Percentiles rank a stretch among this genome's conserved stretches.
Evolutionary conservation across 164 flowering plant species (phyloP).

Genomic region (Umbellularia californica): DNA sequence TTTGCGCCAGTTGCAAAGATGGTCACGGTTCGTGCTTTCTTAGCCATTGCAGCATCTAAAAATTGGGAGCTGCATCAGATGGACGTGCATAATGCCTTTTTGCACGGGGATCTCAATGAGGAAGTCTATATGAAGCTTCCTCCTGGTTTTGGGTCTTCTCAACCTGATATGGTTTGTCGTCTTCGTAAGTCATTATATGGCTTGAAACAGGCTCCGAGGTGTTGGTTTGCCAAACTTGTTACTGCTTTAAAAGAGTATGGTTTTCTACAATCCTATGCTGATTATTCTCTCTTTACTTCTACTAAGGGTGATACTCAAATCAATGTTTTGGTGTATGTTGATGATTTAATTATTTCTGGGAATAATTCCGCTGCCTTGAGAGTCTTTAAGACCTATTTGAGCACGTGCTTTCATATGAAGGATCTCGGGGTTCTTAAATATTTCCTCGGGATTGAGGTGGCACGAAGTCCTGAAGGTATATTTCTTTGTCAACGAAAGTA

Average conservation of each 20-base stretch:
- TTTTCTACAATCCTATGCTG: neutral
- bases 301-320: neutral
- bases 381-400: neutral
- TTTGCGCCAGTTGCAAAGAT: no score
- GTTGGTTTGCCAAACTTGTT: neutral
- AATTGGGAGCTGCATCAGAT: no score
- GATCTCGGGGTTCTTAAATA: neutral
- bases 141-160: no score
- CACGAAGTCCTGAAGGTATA: neutral
- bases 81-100: no score
- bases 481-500: neutral
- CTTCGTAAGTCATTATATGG: neutral
- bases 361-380: neutral
- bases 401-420: neutral
- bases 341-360: neutral
- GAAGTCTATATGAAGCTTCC: no score
- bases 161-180: neutral
- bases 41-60: no score
- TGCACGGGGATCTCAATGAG: no score
- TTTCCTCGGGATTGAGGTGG: neutral
- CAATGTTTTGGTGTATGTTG: neutral
- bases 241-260: neutral
- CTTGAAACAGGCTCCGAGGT: neutral
- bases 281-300: neutral
- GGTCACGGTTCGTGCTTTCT: no score